Evolutionary conservation across 805 yeast genomes (phyloP), one percentile per base, ranked within the genome.

Genomic region (Candida suzukii): DNA sequence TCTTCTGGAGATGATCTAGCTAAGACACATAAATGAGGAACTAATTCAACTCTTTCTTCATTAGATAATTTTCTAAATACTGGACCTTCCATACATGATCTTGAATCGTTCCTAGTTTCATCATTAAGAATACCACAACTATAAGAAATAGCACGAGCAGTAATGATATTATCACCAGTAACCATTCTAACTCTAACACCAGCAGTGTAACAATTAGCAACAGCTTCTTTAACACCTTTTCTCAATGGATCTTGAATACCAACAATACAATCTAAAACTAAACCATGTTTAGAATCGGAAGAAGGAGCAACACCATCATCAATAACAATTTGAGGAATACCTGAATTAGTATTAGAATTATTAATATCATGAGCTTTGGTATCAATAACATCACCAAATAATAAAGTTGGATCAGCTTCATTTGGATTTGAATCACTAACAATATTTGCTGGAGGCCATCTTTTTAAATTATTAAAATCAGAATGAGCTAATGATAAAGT

Each of bases 1-100:
- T 93, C 99, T 50, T 91, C 96, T 3, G 99, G 99, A 12, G 95
- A 82, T 1, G 96, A 88, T 56, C 99, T 75, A 1, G 98, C 99
- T 51, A 93, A 66, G 2, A 93, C 96, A 52, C 80, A 76, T 42
- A 93, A 67, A 31, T 73, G 70, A 4, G 95, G 95, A n/a, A 81
- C 83, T 35, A 83, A 62, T 18, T 63, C 60, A 13, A 63, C 56
- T 51, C 91, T 70, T 57, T 86, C 80, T 7, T 59, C 62, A 3
- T 70, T 69, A 11, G 76, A 53, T 45, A 93, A 67, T 47, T 76
- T 75, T 44, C 99, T 71, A 66, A 93, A 93, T 5, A 58, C 70
- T 2, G 98, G 97, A 9, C 99, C 99, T 59, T 93, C 98, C 88
- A 93, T 85, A 43, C 80, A 84, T 14, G 82, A 70, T 29, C 66